Percentiles rank a stretch among this genome's conserved stretches.
These are phyloP conservation scores for Chlamydomonas sp. DNA, from an alignment of 139 green algal genomes.

Conservation along the genomic window DNA sequence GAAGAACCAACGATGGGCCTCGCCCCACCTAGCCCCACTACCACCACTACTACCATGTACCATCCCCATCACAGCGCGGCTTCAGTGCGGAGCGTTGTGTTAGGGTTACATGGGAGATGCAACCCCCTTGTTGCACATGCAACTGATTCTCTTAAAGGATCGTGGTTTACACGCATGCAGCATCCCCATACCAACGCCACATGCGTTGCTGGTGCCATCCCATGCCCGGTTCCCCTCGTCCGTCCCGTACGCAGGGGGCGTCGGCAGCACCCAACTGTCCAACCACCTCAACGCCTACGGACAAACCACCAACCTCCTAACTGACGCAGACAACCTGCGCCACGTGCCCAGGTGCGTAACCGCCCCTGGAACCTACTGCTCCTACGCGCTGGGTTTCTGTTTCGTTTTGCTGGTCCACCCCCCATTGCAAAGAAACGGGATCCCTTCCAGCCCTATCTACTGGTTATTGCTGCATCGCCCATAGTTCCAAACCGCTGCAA, in stretches of 20 bases:
- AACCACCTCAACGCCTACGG: constrained; percentile 60
- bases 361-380: neutral
- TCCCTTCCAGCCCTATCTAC: neutral
- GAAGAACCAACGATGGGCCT: too few relatives aligned
- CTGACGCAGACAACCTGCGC: constrained; percentile 53
- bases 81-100: too few relatives aligned
- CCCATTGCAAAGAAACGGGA: neutral
- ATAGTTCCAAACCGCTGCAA: neutral
- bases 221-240: neutral
- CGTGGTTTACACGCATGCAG: neutral
- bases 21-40: neutral
- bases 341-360: constrained; percentile 44
- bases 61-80: neutral
- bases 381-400: neutral
- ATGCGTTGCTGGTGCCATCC: neutral
- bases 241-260: constrained; percentile 42
- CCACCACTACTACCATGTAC: neutral
- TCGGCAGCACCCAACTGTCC: constrained; percentile 55
- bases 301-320: constrained; percentile 60
- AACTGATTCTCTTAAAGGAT: neutral
- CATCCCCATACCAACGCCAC: neutral
- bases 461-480: neutral
- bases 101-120: too few relatives aligned
- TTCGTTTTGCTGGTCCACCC: neutral
- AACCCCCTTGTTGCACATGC: neutral